Evolutionary conservation across 371 early-diverging fungal species (phyloP).

Genomic region (Mortierella sp.): DNA sequence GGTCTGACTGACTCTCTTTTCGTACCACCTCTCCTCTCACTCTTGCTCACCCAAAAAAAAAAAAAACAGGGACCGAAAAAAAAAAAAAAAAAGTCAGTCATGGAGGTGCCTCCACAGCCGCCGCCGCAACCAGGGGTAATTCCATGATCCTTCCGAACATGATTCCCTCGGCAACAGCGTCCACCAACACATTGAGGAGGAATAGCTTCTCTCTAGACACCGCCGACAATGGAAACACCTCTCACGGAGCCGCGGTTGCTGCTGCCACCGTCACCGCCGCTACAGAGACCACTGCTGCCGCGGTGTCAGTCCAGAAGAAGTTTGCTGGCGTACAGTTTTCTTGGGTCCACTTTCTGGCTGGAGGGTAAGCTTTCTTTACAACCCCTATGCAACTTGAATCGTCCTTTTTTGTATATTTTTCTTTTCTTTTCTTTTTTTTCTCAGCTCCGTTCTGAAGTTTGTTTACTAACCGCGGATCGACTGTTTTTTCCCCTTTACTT

Average conservation of each 20-base stretch:
- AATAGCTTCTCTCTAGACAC: slow-evolving; percentile 11
- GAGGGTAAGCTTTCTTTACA: slow-evolving; percentile 66
- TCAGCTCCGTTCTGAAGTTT: background rate
- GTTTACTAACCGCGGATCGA: background rate
- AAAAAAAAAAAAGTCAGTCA: slow-evolving; percentile 12
- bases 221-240: slow-evolving; percentile 3
- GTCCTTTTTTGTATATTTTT: background rate
- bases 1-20: background rate
- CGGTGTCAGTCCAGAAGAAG: slow-evolving; percentile 15
- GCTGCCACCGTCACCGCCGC: background rate
- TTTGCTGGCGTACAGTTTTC: slow-evolving; percentile 52
- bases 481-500: background rate
- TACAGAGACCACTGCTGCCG: background rate
- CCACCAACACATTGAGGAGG: slow-evolving; percentile 32
- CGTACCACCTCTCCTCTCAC: background rate
- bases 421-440: background rate
- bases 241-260: background rate
- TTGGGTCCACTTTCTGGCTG: slow-evolving; percentile 82
- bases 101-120: slow-evolving; percentile 52
- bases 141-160: slow-evolving; percentile 46
- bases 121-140: slow-evolving; percentile 44
- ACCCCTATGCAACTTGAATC: no score
- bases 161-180: slow-evolving; percentile 43
- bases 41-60: background rate
- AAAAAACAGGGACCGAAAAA: background rate